These are phyloP conservation scores for Coemansia sp. DNA, from an alignment of 192 early-diverging fungal species.

Conservation along the genomic window DNA sequence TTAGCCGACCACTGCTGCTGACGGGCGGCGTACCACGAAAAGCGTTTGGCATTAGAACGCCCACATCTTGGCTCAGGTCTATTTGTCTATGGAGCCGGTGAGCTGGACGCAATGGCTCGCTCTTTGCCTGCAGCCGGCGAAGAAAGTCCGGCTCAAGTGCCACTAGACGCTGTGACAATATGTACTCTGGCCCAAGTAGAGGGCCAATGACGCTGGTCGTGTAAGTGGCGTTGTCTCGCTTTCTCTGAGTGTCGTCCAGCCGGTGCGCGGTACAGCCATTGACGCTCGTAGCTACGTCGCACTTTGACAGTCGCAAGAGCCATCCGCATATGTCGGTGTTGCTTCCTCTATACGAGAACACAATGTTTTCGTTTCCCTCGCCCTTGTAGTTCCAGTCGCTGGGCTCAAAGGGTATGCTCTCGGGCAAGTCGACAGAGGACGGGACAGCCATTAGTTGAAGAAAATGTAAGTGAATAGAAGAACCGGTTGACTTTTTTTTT, in stretches of 20 bases:
- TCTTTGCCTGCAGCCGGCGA: conserved; percentile 26
- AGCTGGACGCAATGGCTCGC: conserved; percentile 48
- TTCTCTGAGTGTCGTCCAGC: conserved; percentile 3
- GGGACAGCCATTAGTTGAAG: conserved; percentile 1
- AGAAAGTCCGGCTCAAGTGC: conserved; percentile 41
- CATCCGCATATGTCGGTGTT: conserved; percentile 32
- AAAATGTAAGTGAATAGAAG: not conserved
- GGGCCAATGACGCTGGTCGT: conserved; percentile 51
- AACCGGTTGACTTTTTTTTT: not conserved
- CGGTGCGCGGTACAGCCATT: conserved; percentile 24
- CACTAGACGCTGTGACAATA: conserved; percentile 41
- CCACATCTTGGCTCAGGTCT: conserved; percentile 52
- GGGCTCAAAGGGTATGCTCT: conserved; percentile 15
- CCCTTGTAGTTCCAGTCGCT: conserved; percentile 68
- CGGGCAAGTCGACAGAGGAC: not conserved
- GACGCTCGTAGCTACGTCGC: conserved; percentile 3
- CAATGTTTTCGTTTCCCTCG: conserved; percentile 78
- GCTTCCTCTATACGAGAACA: conserved; percentile 62
- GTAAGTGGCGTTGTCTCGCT: conserved; percentile 22
- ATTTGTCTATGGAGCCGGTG: conserved; percentile 52
- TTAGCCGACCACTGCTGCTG: not conserved
- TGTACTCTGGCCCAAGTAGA: conserved; percentile 57
- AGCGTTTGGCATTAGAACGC: conserved; percentile 58
- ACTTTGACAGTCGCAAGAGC: conserved; percentile 41
- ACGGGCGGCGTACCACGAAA: conserved; percentile 19